Conservation (phyloP, 768 basidiomycete genomes). For the Hericium rajendrae region DNA sequence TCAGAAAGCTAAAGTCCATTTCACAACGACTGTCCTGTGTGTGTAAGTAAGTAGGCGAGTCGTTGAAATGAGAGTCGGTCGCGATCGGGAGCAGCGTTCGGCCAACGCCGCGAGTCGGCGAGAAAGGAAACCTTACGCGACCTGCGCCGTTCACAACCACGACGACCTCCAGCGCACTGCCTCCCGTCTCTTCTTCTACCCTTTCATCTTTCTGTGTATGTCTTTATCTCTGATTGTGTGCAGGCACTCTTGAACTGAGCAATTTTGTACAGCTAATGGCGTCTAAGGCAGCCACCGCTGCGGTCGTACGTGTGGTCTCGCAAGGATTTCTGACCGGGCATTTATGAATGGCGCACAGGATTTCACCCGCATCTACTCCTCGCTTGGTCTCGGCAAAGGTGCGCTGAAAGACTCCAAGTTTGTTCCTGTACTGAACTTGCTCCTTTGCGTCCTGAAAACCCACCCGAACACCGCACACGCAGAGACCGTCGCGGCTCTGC, state of each 20-base stretch:
- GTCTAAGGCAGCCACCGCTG: conserved; percentile 60
- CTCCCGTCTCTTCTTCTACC: neutral
- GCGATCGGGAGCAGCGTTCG: neutral
- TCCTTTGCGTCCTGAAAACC: neutral
- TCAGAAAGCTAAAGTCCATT: too few species aligned
- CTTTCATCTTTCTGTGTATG: neutral
- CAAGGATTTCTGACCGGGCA: conserved; percentile 5
- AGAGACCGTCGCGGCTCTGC: conserved; percentile 87
- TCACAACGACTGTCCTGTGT: too few species aligned
- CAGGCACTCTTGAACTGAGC: neutral
- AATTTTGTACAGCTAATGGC: conserved; percentile 37
- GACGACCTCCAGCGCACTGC: neutral
- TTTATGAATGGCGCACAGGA: conserved; percentile 37
- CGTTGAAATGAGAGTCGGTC: too few species aligned
- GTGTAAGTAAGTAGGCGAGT: too few species aligned
- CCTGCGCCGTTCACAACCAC: neutral
- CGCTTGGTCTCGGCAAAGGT: conserved; percentile 84
- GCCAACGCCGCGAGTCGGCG: neutral
- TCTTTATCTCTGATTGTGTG: neutral
- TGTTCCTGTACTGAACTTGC: neutral
- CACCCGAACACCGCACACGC: neutral
- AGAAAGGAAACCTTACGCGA: neutral
- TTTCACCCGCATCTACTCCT: conserved; percentile 74
- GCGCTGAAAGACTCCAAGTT: conserved; percentile 14
- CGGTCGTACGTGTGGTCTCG: conserved; percentile 31